Evolutionary conservation across 1,284 basidiomycete genomes (phyloP), one percentile per base, ranked within the genome.

Genomic region (Apiotrichum mycotoxinovorans): DNA sequence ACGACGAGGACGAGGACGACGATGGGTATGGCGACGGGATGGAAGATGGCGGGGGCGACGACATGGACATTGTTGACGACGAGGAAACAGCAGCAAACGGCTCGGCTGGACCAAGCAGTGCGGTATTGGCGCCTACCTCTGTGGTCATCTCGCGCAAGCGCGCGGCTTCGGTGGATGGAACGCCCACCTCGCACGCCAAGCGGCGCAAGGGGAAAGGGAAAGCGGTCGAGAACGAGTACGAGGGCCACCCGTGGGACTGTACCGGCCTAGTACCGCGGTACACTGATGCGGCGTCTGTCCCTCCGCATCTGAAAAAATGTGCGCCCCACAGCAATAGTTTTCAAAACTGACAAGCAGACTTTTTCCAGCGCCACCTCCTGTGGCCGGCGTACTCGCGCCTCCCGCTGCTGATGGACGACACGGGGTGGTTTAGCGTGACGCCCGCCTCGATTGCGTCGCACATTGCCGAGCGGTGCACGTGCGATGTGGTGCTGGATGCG

Each of bases 351-450:
- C 51, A 5, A 17, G 12, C 72, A 96, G 92, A 96, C 73, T 96
- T 89, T 70, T 83, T 81, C 17, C 93, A 97, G 71, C 82, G 93
- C 30, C 81, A 85, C 52, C 83, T 89, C 2, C 86, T 85, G 61
- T 91, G 96, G 74, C 88, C 87, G 1, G 77, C 84, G 18, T 96
- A 93, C 69, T 84, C 87, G 50, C 75, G 84, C n/a, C 63, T 76
- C 0, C 78, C 78, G 1, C 70, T 80, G 48, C 69, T 79, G 1
- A 69, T 81, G 54, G 80, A 81, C 64, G 61, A 69, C 23, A 89
- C 93, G 74, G 94, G 93, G 3, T 98, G 96, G 96, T 99, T 88
- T 76, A 93, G 90, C 58, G 87, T 98, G 53, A 99, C 96, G 0
- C 95, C 96, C 0, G 94, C 98, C 69, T 82, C 82, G 35, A 87